These are phyloP conservation scores for Aspergillus luchuensis DNA, from an alignment of 2,329 filamentous ascomycete genomes.

Conservation along the genomic window DNA sequence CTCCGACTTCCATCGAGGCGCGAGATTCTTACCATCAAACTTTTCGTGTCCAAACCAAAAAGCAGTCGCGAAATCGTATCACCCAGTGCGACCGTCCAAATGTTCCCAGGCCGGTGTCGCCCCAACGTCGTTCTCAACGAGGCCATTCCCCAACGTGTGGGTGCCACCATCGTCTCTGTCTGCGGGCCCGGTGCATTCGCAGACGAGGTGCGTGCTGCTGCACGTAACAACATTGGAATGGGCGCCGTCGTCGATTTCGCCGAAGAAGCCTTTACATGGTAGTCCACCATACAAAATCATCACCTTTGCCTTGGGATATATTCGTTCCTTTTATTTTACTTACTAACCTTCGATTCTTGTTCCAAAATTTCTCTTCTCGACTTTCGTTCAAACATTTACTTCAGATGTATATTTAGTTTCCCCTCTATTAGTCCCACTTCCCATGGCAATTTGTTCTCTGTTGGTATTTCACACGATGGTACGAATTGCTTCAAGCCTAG, in stretches of 20 bases:
- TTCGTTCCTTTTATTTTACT: slow-evolving; percentile 3
- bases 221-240: slow-evolving; percentile 53
- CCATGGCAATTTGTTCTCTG: background rate
- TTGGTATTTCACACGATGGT: slow-evolving; percentile 3
- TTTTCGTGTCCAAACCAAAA: slow-evolving; percentile 65
- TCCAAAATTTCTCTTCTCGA: slow-evolving; percentile 1
- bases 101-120: slow-evolving; percentile 62
- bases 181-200: slow-evolving; percentile 66
- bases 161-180: slow-evolving; percentile 63
- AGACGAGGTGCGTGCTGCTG: slow-evolving; percentile 61
- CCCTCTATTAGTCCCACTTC: background rate
- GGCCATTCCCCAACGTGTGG: slow-evolving; percentile 57
- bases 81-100: slow-evolving; percentile 61
- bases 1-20: slow-evolving; percentile 60
- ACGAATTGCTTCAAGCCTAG: background rate
- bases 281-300: slow-evolving; percentile 10
- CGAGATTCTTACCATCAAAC: slow-evolving; percentile 60
- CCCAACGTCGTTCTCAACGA: slow-evolving; percentile 59
- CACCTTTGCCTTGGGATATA: slow-evolving; percentile 4
- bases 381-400: background rate
- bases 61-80: slow-evolving; percentile 56
- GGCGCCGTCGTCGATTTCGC: slow-evolving; percentile 62
- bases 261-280: slow-evolving; percentile 69
- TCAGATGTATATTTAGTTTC: background rate
- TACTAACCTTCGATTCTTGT: slow-evolving; percentile 7